Percentiles rank a stretch among this genome's conserved stretches.
Evolutionary conservation across 23 red algal species (phyloP).

Genomic region (Gracilaria caudata): DNA sequence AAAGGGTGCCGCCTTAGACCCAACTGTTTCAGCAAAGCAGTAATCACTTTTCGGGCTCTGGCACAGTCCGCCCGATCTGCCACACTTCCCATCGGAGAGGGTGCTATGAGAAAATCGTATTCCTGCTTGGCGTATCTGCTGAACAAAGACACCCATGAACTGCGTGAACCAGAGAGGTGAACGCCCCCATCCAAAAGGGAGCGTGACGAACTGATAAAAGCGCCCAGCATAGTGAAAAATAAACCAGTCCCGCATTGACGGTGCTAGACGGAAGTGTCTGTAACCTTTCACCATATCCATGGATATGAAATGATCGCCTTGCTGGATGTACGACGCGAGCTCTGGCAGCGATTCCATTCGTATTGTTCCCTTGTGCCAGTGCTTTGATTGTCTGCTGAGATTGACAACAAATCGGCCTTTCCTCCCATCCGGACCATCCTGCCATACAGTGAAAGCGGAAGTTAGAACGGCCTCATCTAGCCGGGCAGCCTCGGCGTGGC

Average conservation of each 20-base stretch:
- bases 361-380: conserved; percentile 37
- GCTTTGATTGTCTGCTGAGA: conserved; percentile 16
- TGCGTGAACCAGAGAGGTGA: conserved; percentile 29
- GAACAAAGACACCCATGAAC: conserved; percentile 28
- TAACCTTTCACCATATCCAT: conserved; percentile 43
- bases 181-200: conserved; percentile 38
- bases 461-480: not conserved
- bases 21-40: not conserved
- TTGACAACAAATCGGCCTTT: conserved; percentile 52
- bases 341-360: conserved; percentile 24
- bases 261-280: conserved; percentile 6
- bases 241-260: conserved; percentile 51
- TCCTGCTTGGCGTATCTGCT: not conserved
- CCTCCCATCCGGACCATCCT: not conserved
- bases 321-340: conserved; percentile 1
- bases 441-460: conserved; percentile 47
- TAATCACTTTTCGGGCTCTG: not conserved
- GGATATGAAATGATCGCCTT: conserved; percentile 8
- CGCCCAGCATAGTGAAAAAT: conserved; percentile 17
- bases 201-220: conserved; percentile 22
- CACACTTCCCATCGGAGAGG: not conserved
- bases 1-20: not conserved
- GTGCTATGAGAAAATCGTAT: conserved; percentile 42
- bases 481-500: not conserved
- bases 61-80: not conserved